A percentile compares a stretch with the other conserved stretches of the same genome.
Evolutionary conservation across 768 basidiomycete species (phyloP).

Genomic region (Suillus subluteus): DNA sequence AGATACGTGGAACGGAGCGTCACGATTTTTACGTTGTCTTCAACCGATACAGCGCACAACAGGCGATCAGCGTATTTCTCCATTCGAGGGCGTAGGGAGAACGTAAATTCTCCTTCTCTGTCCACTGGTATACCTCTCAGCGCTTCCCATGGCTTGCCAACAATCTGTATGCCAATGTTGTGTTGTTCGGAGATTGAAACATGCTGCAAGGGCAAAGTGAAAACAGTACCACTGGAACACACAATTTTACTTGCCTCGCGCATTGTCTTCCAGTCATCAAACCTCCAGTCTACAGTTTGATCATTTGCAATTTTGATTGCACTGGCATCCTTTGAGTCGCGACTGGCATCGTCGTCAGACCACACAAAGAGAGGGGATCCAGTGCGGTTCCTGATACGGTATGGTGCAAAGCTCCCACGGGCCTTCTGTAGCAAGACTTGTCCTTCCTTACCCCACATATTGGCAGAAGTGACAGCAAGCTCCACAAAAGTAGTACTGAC

Average conservation of each 20-base stretch:
- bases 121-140: constrained; percentile 90
- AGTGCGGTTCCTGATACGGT: constrained; percentile 89
- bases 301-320: constrained; percentile 71
- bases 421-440: constrained; percentile 73
- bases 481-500: constrained; percentile 90
- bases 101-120: constrained; percentile 88
- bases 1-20: constrained; percentile 92
- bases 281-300: constrained; percentile 89
- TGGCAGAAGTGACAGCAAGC: constrained; percentile 72
- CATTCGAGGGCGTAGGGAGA: constrained; percentile 78
- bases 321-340: constrained; percentile 48
- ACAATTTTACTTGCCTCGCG: constrained; percentile 68
- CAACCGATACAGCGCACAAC: constrained; percentile 86
- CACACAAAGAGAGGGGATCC: constrained; percentile 85
- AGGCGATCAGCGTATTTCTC: constrained; percentile 79
- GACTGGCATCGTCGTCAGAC: constrained; percentile 73
- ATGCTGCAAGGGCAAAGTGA: constrained; percentile 36
- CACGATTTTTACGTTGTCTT: constrained; percentile 92
- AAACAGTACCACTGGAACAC: background rate
- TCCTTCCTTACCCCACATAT: constrained; percentile 75
- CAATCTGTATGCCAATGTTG: constrained; percentile 81
- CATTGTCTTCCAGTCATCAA: constrained; percentile 94
- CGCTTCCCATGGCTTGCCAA: constrained; percentile 88
- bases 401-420: constrained; percentile 91
- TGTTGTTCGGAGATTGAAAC: constrained; percentile 69